Evolutionary conservation across 208 protist genomes (phyloP).

Genomic region (Trypanosoma boissoni): DNA sequence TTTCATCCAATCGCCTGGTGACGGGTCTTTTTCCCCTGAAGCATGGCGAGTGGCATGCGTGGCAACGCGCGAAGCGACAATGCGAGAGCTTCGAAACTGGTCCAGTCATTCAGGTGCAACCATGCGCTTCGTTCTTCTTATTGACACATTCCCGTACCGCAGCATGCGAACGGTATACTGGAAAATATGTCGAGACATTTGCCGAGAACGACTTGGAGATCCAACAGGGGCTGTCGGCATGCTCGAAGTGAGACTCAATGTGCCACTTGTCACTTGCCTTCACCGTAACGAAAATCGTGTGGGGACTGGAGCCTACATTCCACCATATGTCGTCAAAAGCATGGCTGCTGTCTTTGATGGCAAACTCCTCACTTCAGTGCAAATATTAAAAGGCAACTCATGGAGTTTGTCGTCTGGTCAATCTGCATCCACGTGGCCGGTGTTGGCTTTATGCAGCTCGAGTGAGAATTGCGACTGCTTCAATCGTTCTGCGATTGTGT

Average conservation of each 20-base stretch:
- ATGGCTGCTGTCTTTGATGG: conserved; percentile 56
- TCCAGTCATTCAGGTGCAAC: neutral
- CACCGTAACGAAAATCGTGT: conserved; percentile 36
- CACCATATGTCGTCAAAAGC: conserved; percentile 41
- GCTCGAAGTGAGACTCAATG: conserved; percentile 47
- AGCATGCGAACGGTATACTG: conserved; percentile 80
- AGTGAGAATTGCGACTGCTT: too few relatives aligned
- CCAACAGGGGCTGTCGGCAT: conserved; percentile 22
- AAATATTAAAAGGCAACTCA: neutral
- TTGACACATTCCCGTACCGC: conserved; percentile 77
- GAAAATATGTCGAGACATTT: conserved; percentile 41
- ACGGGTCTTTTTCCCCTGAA: conserved; percentile 18
- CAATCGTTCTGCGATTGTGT: neutral
- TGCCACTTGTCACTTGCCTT: conserved; percentile 42
- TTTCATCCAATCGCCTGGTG: conserved; percentile 20
- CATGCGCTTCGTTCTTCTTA: conserved; percentile 52
- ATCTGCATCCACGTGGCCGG: conserved; percentile 11
- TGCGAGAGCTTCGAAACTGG: conserved; percentile 1
- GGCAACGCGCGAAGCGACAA: conserved; percentile 18
- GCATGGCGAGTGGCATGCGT: conserved; percentile 23
- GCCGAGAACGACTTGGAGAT: neutral
- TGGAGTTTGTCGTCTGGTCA: conserved; percentile 18
- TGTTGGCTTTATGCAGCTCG: conserved; percentile 11
- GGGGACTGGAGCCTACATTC: conserved; percentile 27
- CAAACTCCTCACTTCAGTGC: conserved; percentile 6